Base-by-base conservation (phyloP, 2,329 filamentous ascomycete species). In the Fusarium torreyae region DNA sequence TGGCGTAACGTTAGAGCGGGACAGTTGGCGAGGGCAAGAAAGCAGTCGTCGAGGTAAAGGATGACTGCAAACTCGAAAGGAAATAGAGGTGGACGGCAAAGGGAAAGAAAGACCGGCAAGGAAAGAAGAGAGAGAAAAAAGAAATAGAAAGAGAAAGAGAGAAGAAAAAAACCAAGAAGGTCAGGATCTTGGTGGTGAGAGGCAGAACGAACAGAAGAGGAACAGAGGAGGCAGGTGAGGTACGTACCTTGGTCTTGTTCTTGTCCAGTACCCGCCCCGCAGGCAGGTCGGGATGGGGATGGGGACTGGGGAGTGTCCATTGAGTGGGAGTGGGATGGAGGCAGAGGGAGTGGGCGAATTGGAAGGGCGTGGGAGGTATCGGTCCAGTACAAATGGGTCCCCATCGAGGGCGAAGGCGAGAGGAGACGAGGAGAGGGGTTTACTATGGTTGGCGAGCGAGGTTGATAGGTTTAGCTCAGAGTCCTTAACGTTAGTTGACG, bases 51-150 rank as follows among this genome's bases (percentile, higher is more conserved):
- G 86, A 86, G 57, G 85, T 86, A 75, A 82, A 86, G 14, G 86
- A 86, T 40, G 86, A 87, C 64, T 85, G 84, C 31, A 85, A 87
- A 69, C 85, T 85, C 73, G 81, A 77, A 80, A 83, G 82, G 55
- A 51, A 77, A 76, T 77, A 76, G 74, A 77, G 71, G 74, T 75
- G 72, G 73, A 73, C 61, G 61, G 62, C 61, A 66, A 65, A 60
- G 62, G 20, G 53, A 66, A 66, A 44, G 62, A 65, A 56, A 39
- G 54, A 66, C 62, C 75, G 72, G 64, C 67, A 72, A 68, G 45
- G 75, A 70, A 74, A 75, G 51, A 59, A 57, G 66, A 66, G 61
- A 71, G 75, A 75, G 73, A 74, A 72, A 79, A 74, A 76, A 75
- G 71, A 70, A 74, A 75, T 74, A 70, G 72, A 72, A 73, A 75